Conservation (phyloP, 768 basidiomycete species). For the Rubroboletus pulcherrimus region DNA sequence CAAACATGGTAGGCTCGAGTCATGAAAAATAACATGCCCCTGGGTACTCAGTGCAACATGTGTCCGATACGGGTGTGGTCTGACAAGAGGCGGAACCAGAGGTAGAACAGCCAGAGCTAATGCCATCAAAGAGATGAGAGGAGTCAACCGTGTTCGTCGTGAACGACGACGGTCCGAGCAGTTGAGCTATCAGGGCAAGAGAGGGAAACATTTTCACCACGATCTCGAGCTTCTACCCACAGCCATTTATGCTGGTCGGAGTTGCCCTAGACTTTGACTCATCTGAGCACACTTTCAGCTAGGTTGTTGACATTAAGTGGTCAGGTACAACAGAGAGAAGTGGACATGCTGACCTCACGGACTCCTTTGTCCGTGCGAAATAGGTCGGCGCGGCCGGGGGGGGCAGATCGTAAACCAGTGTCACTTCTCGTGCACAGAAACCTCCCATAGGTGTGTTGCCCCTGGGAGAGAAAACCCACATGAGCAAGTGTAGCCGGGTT, state of each 20-base stretch:
- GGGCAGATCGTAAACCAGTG: not conserved
- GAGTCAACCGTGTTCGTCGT: conserved; percentile 18
- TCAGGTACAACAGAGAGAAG: not conserved
- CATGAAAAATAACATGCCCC: conserved; percentile 42
- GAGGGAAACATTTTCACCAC: conserved; percentile 15
- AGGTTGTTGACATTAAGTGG: not conserved
- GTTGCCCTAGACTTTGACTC: not conserved
- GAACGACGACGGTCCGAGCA: conserved; percentile 21
- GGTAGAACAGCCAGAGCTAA: conserved; percentile 51
- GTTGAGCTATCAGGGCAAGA: conserved; percentile 20
- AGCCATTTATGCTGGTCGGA: conserved; percentile 4
- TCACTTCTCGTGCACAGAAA: not conserved
- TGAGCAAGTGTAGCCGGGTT: not conserved
- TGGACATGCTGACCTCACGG: not conserved
- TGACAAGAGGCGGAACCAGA: conserved; percentile 53
- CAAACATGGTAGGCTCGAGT: not conserved
- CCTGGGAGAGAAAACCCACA: not conserved
- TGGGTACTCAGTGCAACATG: conserved; percentile 65
- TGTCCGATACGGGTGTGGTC: conserved; percentile 42
- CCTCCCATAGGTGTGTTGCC: not conserved
- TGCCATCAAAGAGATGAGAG: conserved; percentile 28
- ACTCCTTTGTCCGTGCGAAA: not conserved
- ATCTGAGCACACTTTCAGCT: not conserved
- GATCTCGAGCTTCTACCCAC: not conserved
- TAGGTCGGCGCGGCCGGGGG: no score